These are phyloP conservation scores for Ulmus americana DNA, from an alignment of 331 rosid species.

Conservation along the genomic window DNA sequence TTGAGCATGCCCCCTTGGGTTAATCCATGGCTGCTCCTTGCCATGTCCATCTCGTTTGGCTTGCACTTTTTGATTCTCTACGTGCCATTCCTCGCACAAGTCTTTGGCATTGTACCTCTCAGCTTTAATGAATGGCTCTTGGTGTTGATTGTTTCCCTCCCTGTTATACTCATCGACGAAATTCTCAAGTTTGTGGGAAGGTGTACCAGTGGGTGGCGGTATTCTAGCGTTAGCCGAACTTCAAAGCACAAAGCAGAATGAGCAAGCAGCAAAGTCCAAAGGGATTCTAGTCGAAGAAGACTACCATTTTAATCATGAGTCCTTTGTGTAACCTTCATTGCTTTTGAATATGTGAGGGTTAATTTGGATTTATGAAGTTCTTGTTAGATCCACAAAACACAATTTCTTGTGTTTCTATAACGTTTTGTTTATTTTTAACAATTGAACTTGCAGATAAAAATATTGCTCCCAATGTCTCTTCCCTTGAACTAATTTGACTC, in stretches of 20 bases:
- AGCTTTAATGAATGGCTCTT: slow-evolving; percentile 77
- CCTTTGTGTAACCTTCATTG: slow-evolving; percentile 6
- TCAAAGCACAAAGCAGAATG: slow-evolving; percentile 17
- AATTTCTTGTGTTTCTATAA: not conserved
- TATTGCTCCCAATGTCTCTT: too few species aligned
- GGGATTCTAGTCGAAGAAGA: not conserved
- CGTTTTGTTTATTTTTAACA: not conserved
- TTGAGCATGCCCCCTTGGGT: slow-evolving; percentile 95
- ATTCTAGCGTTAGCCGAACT: not conserved
- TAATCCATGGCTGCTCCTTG: slow-evolving; percentile 84
- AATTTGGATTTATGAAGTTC: not conserved
- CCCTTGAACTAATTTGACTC: too few species aligned
- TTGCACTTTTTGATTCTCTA: slow-evolving; percentile 77
- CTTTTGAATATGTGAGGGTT: slow-evolving; percentile 1
- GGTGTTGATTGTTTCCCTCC: slow-evolving; percentile 68
- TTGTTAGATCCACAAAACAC: not conserved
- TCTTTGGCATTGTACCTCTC: slow-evolving; percentile 78
- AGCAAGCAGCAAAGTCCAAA: not conserved
- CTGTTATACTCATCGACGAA: slow-evolving; percentile 79
- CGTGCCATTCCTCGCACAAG: slow-evolving; percentile 77
- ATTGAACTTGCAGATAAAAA: not conserved
- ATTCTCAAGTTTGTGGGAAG: slow-evolving; percentile 75
- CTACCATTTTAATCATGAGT: not conserved
- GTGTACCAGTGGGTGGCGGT: slow-evolving; percentile 37
- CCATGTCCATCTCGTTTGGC: slow-evolving; percentile 84